Conservation (phyloP, 2,329 filamentous ascomycete genomes). For the Trichophyton simii region DNA sequence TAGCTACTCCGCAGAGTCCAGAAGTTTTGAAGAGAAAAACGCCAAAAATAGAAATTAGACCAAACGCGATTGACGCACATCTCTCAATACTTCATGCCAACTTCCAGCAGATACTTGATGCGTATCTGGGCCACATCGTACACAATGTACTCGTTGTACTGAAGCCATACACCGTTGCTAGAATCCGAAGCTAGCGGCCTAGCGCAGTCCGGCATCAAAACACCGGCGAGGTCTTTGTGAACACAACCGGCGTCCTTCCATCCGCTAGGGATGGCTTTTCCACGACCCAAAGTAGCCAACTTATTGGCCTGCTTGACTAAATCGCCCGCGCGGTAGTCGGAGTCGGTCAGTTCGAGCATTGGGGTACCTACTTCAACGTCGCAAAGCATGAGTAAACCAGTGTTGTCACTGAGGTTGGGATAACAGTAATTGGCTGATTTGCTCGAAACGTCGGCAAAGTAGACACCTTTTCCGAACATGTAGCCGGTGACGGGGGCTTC, state of each 20-base stretch:
- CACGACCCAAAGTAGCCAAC: constrained; percentile 59
- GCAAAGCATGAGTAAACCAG: constrained; percentile 66
- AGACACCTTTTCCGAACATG: constrained; percentile 87
- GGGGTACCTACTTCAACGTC: constrained; percentile 72
- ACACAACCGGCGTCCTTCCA: constrained; percentile 68
- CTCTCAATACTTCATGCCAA: constrained; percentile 23
- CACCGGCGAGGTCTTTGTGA: constrained; percentile 51
- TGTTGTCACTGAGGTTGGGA: constrained; percentile 48
- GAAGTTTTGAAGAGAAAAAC: neutral
- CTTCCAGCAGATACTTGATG: constrained; percentile 34
- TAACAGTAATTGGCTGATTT: constrained; percentile 73
- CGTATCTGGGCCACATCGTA: constrained; percentile 39
- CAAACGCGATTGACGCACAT: neutral
- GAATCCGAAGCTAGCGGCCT: neutral
- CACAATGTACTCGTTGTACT: constrained; percentile 38
- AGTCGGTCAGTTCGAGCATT: constrained; percentile 49
- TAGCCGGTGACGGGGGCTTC: constrained; percentile 67
- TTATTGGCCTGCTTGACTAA: constrained; percentile 48
- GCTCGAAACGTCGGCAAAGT: constrained; percentile 71
- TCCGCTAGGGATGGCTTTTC: constrained; percentile 47
- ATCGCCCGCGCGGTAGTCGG: constrained; percentile 52
- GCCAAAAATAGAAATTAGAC: neutral
- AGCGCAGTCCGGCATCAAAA: constrained; percentile 44
- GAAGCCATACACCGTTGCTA: constrained; percentile 5
- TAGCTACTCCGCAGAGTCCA: too few species aligned